phyloP scores from a whole-genome alignment of 2,329 filamentous ascomycete genomes.

The Cyanodermella asteris region DNA sequence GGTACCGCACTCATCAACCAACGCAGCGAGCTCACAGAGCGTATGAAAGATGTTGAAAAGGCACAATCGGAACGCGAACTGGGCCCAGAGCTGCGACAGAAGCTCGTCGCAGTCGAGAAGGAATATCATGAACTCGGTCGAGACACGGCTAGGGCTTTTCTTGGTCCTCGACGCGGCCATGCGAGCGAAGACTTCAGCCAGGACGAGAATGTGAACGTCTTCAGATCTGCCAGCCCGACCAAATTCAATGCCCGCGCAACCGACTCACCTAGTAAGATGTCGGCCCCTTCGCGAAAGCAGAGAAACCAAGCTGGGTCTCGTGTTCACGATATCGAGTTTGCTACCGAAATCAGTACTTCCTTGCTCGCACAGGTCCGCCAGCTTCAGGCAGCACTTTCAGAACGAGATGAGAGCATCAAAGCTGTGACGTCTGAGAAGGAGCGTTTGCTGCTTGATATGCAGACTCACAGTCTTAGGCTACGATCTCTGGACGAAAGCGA shows the following conservation, averaged over 20 bases:
- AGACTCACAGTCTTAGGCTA: constrained; percentile 58
- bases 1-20: constrained; percentile 76
- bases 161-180: too few species aligned
- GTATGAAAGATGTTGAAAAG: constrained; percentile 65
- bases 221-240: constrained; percentile 49
- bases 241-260: constrained; percentile 70
- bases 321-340: constrained; percentile 91
- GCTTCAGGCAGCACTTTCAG: constrained; percentile 60
- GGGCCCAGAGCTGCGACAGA: constrained; percentile 59
- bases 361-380: constrained; percentile 85
- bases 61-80: constrained; percentile 57
- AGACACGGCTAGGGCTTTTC: constrained; percentile 71
- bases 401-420: constrained; percentile 73
- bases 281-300: constrained; percentile 66
- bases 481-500: constrained; percentile 80
- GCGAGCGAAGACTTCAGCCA: too few species aligned
- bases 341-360: constrained; percentile 92
- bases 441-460: constrained; percentile 59
- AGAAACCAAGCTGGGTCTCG: constrained; percentile 75
- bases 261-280: constrained; percentile 72
- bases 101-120: constrained; percentile 68
- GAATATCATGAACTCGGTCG: constrained; percentile 88
- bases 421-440: constrained; percentile 52
- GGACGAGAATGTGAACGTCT: too few species aligned
- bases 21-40: constrained; percentile 59